phyloP scores from a whole-genome alignment of 352 stramenopile genomes.

The Pythium volutum region DNA sequence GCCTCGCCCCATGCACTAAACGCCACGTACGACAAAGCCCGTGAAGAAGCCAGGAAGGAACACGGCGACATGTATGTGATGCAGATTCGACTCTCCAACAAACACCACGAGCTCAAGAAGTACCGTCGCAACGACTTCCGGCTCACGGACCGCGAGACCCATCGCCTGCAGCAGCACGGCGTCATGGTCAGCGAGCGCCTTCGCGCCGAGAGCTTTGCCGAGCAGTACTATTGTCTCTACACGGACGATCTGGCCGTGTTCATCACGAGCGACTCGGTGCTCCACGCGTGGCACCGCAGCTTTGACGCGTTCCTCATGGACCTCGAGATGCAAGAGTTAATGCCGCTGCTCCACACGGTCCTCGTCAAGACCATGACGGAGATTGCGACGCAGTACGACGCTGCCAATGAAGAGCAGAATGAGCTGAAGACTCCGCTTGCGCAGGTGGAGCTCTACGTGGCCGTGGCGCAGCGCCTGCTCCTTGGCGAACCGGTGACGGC shows the following conservation, averaged over 20 bases:
- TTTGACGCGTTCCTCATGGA: slow-evolving; percentile 27
- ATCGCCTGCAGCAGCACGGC: slow-evolving; percentile 13
- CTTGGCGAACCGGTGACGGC: too few species aligned
- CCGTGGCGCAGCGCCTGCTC: not conserved
- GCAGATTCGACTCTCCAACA: not conserved
- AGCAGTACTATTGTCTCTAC: slow-evolving; percentile 32
- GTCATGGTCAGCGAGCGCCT: slow-evolving; percentile 26
- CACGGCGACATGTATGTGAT: too few species aligned
- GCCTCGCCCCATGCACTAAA: too few species aligned
- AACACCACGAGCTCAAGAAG: slow-evolving; percentile 16
- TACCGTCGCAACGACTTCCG: slow-evolving; percentile 25
- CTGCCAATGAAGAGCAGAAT: too few species aligned
- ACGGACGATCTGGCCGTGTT: slow-evolving; percentile 31
- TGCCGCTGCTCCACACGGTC: slow-evolving; percentile 5
- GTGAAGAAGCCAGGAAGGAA: too few species aligned
- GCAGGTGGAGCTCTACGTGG: not conserved
- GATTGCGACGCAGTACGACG: not conserved
- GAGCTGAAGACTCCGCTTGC: not conserved
- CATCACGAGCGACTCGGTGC: slow-evolving; percentile 31
- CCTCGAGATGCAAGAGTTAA: slow-evolving; percentile 18
- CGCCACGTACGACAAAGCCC: too few species aligned
- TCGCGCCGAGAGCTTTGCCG: slow-evolving; percentile 23
- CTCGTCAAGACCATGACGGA: not conserved
- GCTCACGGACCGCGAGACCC: slow-evolving; percentile 12
- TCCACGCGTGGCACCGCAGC: slow-evolving; percentile 31